Evolutionary conservation across 1,284 basidiomycete species (phyloP).

Genomic region (Trichosporon inkin): DNA sequence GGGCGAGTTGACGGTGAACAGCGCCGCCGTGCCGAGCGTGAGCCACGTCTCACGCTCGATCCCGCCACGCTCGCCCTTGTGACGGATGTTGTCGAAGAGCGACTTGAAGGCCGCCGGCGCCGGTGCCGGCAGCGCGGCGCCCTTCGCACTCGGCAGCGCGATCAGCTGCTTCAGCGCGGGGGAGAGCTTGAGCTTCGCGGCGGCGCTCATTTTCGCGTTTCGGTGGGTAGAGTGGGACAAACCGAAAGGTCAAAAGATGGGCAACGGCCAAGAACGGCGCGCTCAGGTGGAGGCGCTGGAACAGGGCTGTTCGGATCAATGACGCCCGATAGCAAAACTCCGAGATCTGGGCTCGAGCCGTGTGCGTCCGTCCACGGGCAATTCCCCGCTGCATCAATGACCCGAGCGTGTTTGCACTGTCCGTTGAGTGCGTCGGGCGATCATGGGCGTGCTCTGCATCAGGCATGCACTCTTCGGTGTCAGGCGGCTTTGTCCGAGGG

Average conservation of each 20-base stretch:
- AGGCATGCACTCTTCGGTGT: no score
- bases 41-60: conserved; percentile 36
- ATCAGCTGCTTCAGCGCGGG: conserved; percentile 45
- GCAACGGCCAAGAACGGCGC: background rate
- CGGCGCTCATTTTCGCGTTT: conserved; percentile 12
- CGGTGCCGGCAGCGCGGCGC: conserved; percentile 35
- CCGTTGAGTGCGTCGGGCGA: no score
- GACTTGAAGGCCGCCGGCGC: conserved; percentile 13
- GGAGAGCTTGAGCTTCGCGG: conserved; percentile 34
- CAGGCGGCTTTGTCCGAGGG: background rate
- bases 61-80: conserved; percentile 21
- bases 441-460: no score
- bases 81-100: conserved; percentile 36
- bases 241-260: background rate
- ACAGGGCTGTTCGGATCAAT: background rate
- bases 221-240: background rate
- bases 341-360: background rate
- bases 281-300: background rate
- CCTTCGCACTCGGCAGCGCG: conserved; percentile 31
- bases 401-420: no score
- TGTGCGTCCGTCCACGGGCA: no score
- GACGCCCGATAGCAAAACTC: conserved; percentile 2
- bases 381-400: no score
- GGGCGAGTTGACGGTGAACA: conserved; percentile 47
- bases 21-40: conserved; percentile 36